Evolutionary conservation across 23 red algal genomes (phyloP), one percentile per base, ranked within the genome.

Genomic region (Gracilaria domingensis): DNA sequence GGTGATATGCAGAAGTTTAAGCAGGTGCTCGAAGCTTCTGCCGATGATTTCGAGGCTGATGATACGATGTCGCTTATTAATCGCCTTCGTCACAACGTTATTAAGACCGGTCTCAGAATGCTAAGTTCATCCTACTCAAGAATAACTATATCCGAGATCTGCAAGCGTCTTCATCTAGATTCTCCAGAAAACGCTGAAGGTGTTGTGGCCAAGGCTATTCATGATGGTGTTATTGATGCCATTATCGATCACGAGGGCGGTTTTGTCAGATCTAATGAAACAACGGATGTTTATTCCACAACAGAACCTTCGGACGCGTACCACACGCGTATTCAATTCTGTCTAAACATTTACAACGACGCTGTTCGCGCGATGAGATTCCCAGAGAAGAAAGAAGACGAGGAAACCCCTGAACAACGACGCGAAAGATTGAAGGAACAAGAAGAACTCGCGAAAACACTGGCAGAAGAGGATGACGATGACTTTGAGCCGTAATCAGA

Each of bases 361-460:
- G 93, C 94, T 48, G 81, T 99, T 38, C 97, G 97, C 12, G 97
- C 97, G 0, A 96, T 99, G 97, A 80, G 97, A 29, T 99, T 99
- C 83, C 94, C 97, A 0, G 97, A 99, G 67, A 88, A 70, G 35
- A 67, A 70, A 34, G 93, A 94, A 18, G 93, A 98, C 9, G 96
- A 94, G n/a, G 95, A 94, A 30, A 74, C 88, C n/a, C 69, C 75
- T 30, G 96, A 98, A 66, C 91, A 90, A 57, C 65, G 91, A 58
- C 57, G 85, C 40, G 90, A 94, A 76, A 73, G 96, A 80, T 77
- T 98, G 48, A 98, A 98, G 80, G 96, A 98, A 84, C 91, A 98
- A 74, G 91, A 98, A 82, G 96, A 98, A 66, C 90, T 98, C 16
- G 96, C 91, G 55, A 86, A 94, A 69, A 94, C 96, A 34, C 32